Conservation (phyloP, 768 basidiomycete species). For the Kwoniella sp. region DNA sequence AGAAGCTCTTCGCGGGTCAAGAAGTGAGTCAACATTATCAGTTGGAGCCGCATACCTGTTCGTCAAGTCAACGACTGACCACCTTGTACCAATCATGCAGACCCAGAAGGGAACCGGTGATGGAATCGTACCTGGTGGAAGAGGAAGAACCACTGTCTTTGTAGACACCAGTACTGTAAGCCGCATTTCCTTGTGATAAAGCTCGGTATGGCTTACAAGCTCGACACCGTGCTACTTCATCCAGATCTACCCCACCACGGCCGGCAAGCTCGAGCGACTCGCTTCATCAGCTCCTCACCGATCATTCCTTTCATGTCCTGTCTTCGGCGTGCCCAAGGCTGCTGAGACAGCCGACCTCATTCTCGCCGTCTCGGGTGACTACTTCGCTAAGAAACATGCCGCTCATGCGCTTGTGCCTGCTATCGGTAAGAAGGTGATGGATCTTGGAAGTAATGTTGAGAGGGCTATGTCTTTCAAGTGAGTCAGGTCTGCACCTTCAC, state of each 20-base stretch:
- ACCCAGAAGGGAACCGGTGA: conserved; percentile 53
- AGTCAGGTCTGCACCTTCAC: too few species aligned
- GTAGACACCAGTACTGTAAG: conserved; percentile 79
- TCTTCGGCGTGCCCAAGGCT: conserved; percentile 68
- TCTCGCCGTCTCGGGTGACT: conserved; percentile 77
- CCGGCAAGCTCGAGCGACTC: conserved; percentile 64
- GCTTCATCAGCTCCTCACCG: conserved; percentile 65
- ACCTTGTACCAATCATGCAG: conserved; percentile 7
- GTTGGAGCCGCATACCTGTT: conserved; percentile 17
- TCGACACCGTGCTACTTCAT: conserved; percentile 2
- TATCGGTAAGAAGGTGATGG: conserved; percentile 69
- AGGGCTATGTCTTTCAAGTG: conserved; percentile 58
- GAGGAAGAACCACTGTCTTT: conserved; percentile 67
- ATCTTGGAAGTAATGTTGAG: conserved; percentile 83
- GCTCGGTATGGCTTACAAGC: not conserved
- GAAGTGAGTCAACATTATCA: too few species aligned
- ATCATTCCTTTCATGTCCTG: conserved; percentile 72
- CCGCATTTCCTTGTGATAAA: conserved; percentile 49
- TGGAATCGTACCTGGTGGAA: conserved; percentile 47
- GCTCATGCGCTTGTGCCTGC: conserved; percentile 77
- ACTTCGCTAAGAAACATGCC: conserved; percentile 77
- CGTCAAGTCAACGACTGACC: not conserved
- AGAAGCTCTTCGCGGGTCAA: conserved; percentile 64
- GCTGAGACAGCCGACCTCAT: conserved; percentile 70
- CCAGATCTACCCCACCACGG: conserved; percentile 54